Evolutionary conservation across 768 basidiomycete genomes (phyloP).

Genomic region (Rhodotorula diobovata): DNA sequence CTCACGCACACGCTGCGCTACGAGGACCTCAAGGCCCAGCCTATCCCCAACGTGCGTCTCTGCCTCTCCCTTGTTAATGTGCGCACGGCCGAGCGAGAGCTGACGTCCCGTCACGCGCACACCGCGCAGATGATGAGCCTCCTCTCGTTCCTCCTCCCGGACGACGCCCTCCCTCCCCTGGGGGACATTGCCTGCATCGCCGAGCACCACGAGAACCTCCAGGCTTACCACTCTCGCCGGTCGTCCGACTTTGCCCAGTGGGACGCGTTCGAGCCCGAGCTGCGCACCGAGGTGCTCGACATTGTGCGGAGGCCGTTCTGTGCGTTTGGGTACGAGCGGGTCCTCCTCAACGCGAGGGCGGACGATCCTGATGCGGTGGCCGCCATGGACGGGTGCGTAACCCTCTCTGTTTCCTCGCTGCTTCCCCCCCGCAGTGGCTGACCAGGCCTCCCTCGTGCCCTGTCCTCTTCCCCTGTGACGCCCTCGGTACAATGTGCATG

Average conservation of each 20-base stretch:
- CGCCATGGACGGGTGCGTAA: constrained; percentile 1
- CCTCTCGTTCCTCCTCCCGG: constrained; percentile 35
- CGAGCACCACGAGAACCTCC: constrained; percentile 23
- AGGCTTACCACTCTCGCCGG: constrained; percentile 32
- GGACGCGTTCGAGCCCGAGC: constrained; percentile 16
- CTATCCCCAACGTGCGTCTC: constrained; percentile 21
- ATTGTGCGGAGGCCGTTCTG: constrained; percentile 34
- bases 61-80: not conserved
- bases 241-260: constrained; percentile 31
- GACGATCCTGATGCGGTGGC: constrained; percentile 2
- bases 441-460: too few relatives aligned
- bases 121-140: constrained; percentile 26
- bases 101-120: too few relatives aligned
- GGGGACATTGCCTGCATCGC: constrained; percentile 32
- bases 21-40: constrained; percentile 34
- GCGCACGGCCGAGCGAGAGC: not conserved
- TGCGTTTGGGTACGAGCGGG: constrained; percentile 21
- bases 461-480: too few relatives aligned
- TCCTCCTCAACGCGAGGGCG: constrained; percentile 10
- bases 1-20: constrained; percentile 22
- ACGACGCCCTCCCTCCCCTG: constrained; percentile 20
- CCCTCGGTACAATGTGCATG: too few relatives aligned
- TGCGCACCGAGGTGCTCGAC: constrained; percentile 20
- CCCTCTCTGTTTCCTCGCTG: not conserved
- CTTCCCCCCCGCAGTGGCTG: not conserved